These are phyloP conservation scores for Nannochloris sp. DNA, from an alignment of 139 green algal genomes.

Conservation along the genomic window DNA sequence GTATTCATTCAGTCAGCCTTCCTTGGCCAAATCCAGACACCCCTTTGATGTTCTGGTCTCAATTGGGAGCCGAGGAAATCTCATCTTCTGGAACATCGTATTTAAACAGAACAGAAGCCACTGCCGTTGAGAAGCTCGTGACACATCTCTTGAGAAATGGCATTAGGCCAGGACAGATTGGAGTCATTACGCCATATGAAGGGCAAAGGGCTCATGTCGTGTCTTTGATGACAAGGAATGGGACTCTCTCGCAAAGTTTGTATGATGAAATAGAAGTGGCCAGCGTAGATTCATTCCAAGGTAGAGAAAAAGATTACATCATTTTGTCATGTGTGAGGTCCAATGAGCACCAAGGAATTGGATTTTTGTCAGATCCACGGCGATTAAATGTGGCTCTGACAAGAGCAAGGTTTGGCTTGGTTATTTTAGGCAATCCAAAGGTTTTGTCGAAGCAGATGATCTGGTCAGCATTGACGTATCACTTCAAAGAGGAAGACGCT, in stretches of 20 bases:
- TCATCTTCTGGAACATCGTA: conserved; percentile 81
- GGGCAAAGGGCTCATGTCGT: conserved; percentile 89
- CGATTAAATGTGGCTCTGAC: conserved; percentile 97
- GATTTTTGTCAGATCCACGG: conserved; percentile 91
- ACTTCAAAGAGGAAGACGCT: conserved; percentile 78
- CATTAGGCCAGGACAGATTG: conserved; percentile 73
- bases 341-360: conserved; percentile 92
- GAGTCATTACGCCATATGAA: conserved; percentile 98
- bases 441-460: conserved; percentile 65
- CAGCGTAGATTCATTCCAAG: conserved; percentile 81
- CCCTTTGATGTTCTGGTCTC: conserved; percentile 93
- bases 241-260: conserved; percentile 68
- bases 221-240: conserved; percentile 63
- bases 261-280: conserved; percentile 82
- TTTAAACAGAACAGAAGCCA: conserved; percentile 90
- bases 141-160: conserved; percentile 59
- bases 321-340: conserved; percentile 92
- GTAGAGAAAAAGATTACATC: conserved; percentile 97
- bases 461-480: conserved; percentile 84
- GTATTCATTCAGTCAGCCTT: conserved; percentile 45
- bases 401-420: conserved; percentile 71
- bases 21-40: conserved; percentile 68
- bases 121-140: conserved; percentile 81
- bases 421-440: conserved; percentile 89
- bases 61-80: conserved; percentile 85